Evolutionary conservation across 345 rosid genomes (phyloP).

Genomic region (rapeseed (Brassica napus)): Da-Ae NC_063444.1:8233501-8234000

Average conservation of each 20-base stretch:
- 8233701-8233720: constrained; percentile 82
- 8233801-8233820: constrained; percentile 77
- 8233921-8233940: constrained; percentile 91
- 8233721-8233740: constrained; percentile 60
- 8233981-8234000: constrained; percentile 63
- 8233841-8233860: constrained; percentile 76
- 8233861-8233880: constrained; percentile 89
- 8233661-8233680: constrained; percentile 78
- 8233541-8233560: constrained; percentile 4
- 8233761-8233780: constrained; percentile 63
- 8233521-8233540: not conserved
- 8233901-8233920: constrained; percentile 96
- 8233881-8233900: constrained; percentile 87
- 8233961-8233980: constrained; percentile 72
- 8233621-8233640: constrained; percentile 33
- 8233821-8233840: constrained; percentile 83
- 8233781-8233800: constrained; percentile 56
- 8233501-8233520: no score
- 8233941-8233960: constrained; percentile 91
- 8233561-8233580: not conserved
- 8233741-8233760: constrained; percentile 75
- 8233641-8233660: constrained; percentile 65
- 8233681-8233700: constrained; percentile 96
- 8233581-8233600: not conserved
- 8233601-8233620: not conserved